These are phyloP conservation scores for Dendrobium catenatum DNA, from an alignment of 106 monocot genomes.

Conservation along the genomic window DNA sequence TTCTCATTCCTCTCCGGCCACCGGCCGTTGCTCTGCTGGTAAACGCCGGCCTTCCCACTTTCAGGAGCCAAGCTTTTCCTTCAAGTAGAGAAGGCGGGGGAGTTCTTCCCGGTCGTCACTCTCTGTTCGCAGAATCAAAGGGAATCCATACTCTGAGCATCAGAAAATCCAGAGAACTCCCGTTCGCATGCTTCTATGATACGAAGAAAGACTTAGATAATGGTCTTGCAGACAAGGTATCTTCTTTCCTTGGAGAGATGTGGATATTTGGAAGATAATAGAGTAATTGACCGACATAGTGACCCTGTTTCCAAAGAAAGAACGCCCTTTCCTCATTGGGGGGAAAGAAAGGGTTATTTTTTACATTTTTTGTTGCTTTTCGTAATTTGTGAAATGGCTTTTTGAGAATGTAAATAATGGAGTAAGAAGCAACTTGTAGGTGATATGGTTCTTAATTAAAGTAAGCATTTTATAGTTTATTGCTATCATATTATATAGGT, in stretches of 20 bases:
- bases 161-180: conserved; percentile 1
- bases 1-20: not conserved
- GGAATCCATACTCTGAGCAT: not conserved
- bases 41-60: not conserved
- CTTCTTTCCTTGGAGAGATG: not conserved
- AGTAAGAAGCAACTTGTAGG: not conserved
- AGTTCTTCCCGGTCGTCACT: conserved; percentile 1
- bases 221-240: not conserved
- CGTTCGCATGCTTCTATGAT: not conserved
- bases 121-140: not conserved
- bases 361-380: not conserved
- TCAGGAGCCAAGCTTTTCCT: not conserved
- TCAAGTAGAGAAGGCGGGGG: not conserved
- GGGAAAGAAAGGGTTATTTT: not conserved
- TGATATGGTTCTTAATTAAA: not conserved
- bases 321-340: not conserved
- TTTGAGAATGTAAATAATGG: not conserved
- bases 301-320: not conserved
- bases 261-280: not conserved
- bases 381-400: not conserved
- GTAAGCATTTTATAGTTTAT: not conserved
- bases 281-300: not conserved
- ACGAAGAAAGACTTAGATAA: not conserved
- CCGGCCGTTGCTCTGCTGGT: not conserved
- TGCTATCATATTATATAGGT: not conserved